Percentiles rank a stretch among this genome's conserved stretches.
Conservation (phyloP, 441 rosid genomes). For the Brassica balearica region DNA sequence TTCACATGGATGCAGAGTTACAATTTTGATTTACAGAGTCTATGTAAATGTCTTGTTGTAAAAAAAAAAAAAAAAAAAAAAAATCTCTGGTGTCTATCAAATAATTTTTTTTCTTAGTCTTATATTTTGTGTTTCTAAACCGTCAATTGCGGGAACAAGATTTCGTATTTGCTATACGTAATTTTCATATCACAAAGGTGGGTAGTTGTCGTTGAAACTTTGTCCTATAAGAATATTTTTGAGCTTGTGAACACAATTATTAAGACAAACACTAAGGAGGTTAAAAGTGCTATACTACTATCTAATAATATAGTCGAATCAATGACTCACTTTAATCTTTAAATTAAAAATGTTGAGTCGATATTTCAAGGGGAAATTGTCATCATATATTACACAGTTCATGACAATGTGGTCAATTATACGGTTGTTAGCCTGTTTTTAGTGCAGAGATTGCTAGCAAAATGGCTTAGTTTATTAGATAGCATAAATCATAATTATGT, state of each 20-base stretch:
- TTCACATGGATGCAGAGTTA: no score
- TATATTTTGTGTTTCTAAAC: not conserved
- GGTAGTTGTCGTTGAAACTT: conserved; percentile 1
- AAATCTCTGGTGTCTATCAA: no score
- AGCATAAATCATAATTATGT: not conserved
- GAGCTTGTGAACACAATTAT: not conserved
- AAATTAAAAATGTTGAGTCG: not conserved
- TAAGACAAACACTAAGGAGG: not conserved
- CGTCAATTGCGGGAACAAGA: not conserved
- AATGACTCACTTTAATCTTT: not conserved
- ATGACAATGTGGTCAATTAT: conserved; percentile 16
- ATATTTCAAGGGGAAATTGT: conserved; percentile 6
- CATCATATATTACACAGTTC: conserved; percentile 29
- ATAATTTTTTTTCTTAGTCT: no score
- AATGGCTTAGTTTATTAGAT: not conserved
- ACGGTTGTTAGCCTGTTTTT: conserved; percentile 15
- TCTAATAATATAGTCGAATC: not conserved
- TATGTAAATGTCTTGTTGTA: no score
- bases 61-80: no score
- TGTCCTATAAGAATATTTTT: not conserved
- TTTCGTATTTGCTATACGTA: not conserved
- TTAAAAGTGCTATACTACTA: not conserved
- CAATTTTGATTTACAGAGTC: no score
- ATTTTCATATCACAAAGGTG: conserved; percentile 1
- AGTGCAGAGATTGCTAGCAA: conserved; percentile 17